Evolutionary conservation across 345 rosid genomes (phyloP).

Genomic region (Salix viminalis): DNA sequence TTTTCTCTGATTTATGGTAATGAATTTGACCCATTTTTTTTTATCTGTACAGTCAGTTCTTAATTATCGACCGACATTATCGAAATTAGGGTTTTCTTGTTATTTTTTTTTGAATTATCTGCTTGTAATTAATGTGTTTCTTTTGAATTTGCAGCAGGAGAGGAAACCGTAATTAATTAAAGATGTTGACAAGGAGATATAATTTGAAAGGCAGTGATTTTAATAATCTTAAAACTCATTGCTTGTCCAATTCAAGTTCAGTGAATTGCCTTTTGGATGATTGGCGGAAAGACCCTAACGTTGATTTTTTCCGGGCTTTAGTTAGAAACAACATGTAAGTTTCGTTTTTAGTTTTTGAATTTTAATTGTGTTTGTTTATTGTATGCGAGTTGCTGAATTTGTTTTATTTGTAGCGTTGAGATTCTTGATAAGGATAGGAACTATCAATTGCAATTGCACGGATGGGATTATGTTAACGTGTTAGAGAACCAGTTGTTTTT

Average conservation of each 20-base stretch:
- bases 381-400: background rate
- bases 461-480: background rate
- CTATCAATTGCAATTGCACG: slow-evolving; percentile 9
- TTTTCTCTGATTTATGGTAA: too few relatives aligned
- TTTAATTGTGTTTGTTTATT: background rate
- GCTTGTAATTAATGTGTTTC: too few relatives aligned
- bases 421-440: background rate
- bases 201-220: background rate
- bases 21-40: too few relatives aligned
- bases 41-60: too few relatives aligned
- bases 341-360: background rate
- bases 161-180: too few relatives aligned
- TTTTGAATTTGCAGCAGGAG: too few relatives aligned
- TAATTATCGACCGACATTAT: too few relatives aligned
- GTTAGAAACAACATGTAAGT: slow-evolving; percentile 19
- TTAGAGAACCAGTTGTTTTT: slow-evolving; percentile 16
- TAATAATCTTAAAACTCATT: background rate
- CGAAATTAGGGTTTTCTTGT: too few relatives aligned
- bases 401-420: background rate
- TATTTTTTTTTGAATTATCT: too few relatives aligned
- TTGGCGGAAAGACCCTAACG: slow-evolving; percentile 14
- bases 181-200: too few relatives aligned
- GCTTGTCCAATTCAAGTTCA: background rate
- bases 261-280: background rate
- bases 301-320: slow-evolving; percentile 9